Evolutionary conservation across 23 red algal species (phyloP), one percentile per base, ranked within the genome.

Genomic region (Chondrus crispus): DNA sequence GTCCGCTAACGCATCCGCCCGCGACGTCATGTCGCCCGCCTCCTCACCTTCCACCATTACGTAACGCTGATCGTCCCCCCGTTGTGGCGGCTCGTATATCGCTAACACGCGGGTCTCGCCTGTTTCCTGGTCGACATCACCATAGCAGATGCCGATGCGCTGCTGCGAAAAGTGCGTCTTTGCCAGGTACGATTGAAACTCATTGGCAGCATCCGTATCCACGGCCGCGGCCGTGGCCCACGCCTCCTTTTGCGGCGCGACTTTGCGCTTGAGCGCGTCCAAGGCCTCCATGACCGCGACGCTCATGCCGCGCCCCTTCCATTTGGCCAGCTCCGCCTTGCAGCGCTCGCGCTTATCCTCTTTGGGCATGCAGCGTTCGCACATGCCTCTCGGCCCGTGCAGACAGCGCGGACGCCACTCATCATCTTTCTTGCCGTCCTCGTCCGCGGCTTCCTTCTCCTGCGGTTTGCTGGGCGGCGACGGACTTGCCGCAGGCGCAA

Each of bases 81-180:
- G 47, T 88, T 99, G 97, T 35, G 94, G 94, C 1, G 97, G 97
- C 66, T 99, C 97, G 73, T 94, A 99, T 46, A 99, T 99, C 7
- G 83, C 91, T 48, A 89, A 68, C 13, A 99, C 93, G 35, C 68
- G 82, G 53, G 95, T 89, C 82, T 94, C 72, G 29, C 64, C 57
- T 28, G 38, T 40, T 44, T 40, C 63, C 66, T 63, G 69, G 41
- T 50, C 91, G 28, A 86, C 83, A 77, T 53, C 74, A 12, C 92
- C 92, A 78, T 91, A 98, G 24, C 93, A 90, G 43, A 98, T 89
- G 19, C 96, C 96, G 32, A 89, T 62, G 30, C 96, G 85, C 78
- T 95, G 92, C 80, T 98, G 96, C 39, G 62, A 75, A 68, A 95
- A 94, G 46, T 53, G 80, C 18, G 90, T 91, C 12, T 52, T 55